Percentiles rank a stretch among this genome's conserved stretches.
Evolutionary conservation across 2,329 filamentous ascomycete species (phyloP).

Genomic region (Fusarium pseudograminearum): DNA sequence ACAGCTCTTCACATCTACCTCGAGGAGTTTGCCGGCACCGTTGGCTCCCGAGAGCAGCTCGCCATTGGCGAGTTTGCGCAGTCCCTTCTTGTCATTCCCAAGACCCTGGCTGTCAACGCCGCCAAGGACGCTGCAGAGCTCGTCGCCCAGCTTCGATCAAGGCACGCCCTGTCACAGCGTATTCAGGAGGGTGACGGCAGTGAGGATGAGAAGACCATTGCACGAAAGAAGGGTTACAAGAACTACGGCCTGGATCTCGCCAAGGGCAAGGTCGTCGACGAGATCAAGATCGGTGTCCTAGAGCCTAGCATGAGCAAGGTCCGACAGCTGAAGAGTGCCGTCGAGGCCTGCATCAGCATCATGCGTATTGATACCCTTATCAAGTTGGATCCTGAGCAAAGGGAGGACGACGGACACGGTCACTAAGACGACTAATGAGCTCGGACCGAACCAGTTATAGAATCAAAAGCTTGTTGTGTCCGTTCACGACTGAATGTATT

Average conservation of each 20-base stretch:
- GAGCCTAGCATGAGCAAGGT: conserved; percentile 99
- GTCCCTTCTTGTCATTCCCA: conserved; percentile 92
- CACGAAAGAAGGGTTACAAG: conserved; percentile 96
- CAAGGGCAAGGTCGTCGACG: conserved; percentile 91
- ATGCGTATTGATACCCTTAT: conserved; percentile 99
- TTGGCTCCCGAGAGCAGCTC: conserved; percentile 95
- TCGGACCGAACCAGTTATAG: conserved; percentile 42
- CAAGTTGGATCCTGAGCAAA: conserved; percentile 89
- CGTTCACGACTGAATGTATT: conserved; percentile 39
- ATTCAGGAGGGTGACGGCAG: conserved; percentile 85
- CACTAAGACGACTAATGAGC: conserved; percentile 65
- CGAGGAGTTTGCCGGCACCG: conserved; percentile 97
- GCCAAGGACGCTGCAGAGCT: conserved; percentile 97
- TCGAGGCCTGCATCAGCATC: conserved; percentile 98
- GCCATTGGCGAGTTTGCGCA: conserved; percentile 98
- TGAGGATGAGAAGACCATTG: conserved; percentile 89
- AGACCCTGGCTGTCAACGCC: conserved; percentile 96
- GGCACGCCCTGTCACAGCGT: conserved; percentile 93
- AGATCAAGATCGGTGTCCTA: conserved; percentile 92
- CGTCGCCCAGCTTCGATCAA: conserved; percentile 92
- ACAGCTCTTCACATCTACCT: conserved; percentile 99
- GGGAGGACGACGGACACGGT: conserved; percentile 84
- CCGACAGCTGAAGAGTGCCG: conserved; percentile 96
- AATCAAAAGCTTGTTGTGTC: conserved; percentile 47
- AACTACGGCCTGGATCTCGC: conserved; percentile 96